Evolutionary conservation across 1,139 yeast genomes (phyloP).

Genomic region (Meyerozyma athensensis): DNA sequence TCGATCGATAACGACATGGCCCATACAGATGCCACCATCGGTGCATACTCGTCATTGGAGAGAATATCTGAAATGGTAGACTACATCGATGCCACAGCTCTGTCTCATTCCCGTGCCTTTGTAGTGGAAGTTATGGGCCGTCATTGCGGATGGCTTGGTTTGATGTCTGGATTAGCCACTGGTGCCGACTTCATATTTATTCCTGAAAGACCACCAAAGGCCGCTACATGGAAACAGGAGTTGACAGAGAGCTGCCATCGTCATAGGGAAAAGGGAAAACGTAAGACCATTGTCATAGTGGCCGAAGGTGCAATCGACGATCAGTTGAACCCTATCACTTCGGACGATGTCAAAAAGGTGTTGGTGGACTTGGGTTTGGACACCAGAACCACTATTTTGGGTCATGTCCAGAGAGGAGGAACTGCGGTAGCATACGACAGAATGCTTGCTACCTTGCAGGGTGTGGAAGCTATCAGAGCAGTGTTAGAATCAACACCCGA

Average conservation of each 20-base stretch:
- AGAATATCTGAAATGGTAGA: conserved; percentile 92
- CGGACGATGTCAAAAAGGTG: conserved; percentile 74
- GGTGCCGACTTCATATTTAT: conserved; percentile 92
- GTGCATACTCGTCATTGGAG: conserved; percentile 90
- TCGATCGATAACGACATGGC: conserved; percentile 98
- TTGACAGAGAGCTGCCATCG: conserved; percentile 65
- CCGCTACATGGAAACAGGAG: conserved; percentile 68
- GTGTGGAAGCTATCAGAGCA: conserved; percentile 95
- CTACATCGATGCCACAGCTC: conserved; percentile 94
- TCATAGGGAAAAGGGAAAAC: conserved; percentile 82
- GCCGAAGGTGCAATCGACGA: conserved; percentile 96
- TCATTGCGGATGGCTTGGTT: conserved; percentile 97
- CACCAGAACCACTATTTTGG: conserved; percentile 90
- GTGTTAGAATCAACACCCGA: conserved; percentile 84
- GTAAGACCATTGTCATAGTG: conserved; percentile 92
- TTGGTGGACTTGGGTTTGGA: conserved; percentile 83
- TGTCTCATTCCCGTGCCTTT: conserved; percentile 95
- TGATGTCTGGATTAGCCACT: conserved; percentile 93
- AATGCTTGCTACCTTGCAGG: conserved; percentile 87
- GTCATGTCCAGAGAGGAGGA: conserved; percentile 99
- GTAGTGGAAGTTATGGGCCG: conserved; percentile 99
- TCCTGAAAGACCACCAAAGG: conserved; percentile 76
- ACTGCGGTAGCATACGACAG: conserved; percentile 94
- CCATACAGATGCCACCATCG: conserved; percentile 92
- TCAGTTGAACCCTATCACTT: conserved; percentile 74